Conservation (phyloP, 495 filamentous ascomycete genomes). For the Penicillium dipodomyicola region DNA sequence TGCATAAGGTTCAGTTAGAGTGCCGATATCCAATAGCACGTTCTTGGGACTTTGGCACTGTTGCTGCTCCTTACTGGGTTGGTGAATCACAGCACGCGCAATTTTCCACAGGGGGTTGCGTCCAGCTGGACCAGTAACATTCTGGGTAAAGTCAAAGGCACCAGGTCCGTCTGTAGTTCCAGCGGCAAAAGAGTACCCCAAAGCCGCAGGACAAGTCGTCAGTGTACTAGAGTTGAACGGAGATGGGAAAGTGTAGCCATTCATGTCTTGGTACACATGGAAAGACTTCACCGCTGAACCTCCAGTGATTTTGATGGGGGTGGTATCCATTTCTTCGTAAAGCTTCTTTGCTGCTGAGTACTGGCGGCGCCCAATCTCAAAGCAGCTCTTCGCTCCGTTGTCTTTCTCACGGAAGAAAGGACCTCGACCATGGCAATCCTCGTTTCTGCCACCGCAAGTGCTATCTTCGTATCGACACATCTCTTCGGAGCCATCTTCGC, state of each 20-base stretch:
- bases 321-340: conserved; percentile 53
- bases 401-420: conserved; percentile 73
- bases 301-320: conserved; percentile 50
- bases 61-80: conserved; percentile 67
- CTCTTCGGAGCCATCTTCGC: conserved; percentile 68
- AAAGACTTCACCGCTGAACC: conserved; percentile 62
- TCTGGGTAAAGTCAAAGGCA: conserved; percentile 92
- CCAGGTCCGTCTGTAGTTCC: conserved; percentile 94
- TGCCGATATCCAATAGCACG: conserved; percentile 86
- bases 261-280: conserved; percentile 74
- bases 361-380: conserved; percentile 68
- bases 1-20: conserved; percentile 71
- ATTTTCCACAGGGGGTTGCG: conserved; percentile 76
- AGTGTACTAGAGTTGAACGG: conserved; percentile 69
- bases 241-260: conserved; percentile 68
- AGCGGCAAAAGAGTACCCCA: conserved; percentile 92
- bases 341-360: conserved; percentile 61
- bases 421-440: conserved; percentile 81
- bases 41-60: conserved; percentile 83
- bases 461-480: conserved; percentile 70
- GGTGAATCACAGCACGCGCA: conserved; percentile 69
- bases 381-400: conserved; percentile 69
- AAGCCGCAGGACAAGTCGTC: conserved; percentile 81
- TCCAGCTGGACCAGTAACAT: conserved; percentile 68
- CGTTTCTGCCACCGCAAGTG: conserved; percentile 72